A percentile compares a stretch with the other conserved stretches of the same genome.
phyloP scores from a whole-genome alignment of 2,329 filamentous ascomycete species.

The Ophiocordyceps camponoti-floridani region DNA sequence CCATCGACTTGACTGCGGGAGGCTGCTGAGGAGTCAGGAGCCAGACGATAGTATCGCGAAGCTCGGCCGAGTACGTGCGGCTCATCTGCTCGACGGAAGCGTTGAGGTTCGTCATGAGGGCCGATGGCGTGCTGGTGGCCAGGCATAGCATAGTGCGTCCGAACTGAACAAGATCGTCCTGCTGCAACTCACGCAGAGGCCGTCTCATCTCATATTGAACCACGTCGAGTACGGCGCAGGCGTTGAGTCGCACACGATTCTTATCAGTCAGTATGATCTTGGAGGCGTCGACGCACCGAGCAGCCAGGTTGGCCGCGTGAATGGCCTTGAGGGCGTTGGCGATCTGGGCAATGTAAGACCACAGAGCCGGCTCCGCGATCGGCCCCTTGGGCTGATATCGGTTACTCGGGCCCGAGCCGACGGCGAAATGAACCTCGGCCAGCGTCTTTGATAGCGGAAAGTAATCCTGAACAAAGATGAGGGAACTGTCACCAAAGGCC shows the following conservation, averaged over 20 bases:
- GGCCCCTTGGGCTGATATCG: slow-evolving; percentile 25
- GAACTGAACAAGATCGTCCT: slow-evolving; percentile 72
- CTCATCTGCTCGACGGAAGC: slow-evolving; percentile 60
- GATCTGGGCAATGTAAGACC: slow-evolving; percentile 86
- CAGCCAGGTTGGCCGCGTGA: slow-evolving; percentile 64
- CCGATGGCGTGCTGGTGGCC: slow-evolving; percentile 46
- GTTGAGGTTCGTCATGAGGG: slow-evolving; percentile 40
- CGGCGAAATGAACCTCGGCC: slow-evolving; percentile 57
- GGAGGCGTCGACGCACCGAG: slow-evolving; percentile 67
- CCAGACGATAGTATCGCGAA: slow-evolving; percentile 69
- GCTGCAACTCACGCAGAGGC: slow-evolving; percentile 58
- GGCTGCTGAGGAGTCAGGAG: slow-evolving; percentile 50
- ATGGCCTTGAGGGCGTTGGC: slow-evolving; percentile 76
- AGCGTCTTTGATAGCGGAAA: slow-evolving; percentile 83
- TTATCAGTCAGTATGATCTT: slow-evolving; percentile 86
- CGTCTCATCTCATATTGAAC: slow-evolving; percentile 60
- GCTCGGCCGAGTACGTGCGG: slow-evolving; percentile 57
- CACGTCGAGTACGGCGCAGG: slow-evolving; percentile 79
- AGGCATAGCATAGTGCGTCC: slow-evolving; percentile 73
- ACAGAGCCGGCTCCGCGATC: slow-evolving; percentile 58
- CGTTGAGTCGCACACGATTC: slow-evolving; percentile 74
- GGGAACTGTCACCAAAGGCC: slow-evolving; percentile 83
- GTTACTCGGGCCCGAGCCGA: slow-evolving; percentile 19
- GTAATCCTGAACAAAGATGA: slow-evolving; percentile 89
- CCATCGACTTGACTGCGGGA: slow-evolving; percentile 48